These are phyloP conservation scores for Cercis canadensis DNA, from an alignment of 306 rosid species.

Conservation along the genomic window DNA sequence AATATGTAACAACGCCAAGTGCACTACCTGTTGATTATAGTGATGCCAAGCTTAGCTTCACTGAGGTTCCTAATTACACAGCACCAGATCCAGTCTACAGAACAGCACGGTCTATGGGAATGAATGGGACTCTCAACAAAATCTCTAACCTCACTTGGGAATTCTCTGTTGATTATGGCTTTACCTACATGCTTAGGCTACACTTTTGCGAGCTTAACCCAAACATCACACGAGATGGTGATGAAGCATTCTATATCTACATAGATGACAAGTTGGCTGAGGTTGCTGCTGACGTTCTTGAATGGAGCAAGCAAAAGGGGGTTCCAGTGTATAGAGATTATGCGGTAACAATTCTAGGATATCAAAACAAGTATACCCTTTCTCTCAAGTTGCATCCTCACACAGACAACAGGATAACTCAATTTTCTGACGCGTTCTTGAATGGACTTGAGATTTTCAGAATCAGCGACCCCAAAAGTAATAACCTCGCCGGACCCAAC, in stretches of 20 bases:
- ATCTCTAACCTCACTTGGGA: neutral
- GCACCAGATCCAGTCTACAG: slow-evolving; percentile 13
- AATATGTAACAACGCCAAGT: neutral
- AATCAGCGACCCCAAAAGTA: neutral
- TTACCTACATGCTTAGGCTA: slow-evolving; percentile 15
- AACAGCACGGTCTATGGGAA: slow-evolving; percentile 27
- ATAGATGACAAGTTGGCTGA: slow-evolving; percentile 32
- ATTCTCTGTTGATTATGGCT: slow-evolving; percentile 3
- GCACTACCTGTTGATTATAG: fast-evolving
- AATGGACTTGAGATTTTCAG: slow-evolving; percentile 56
- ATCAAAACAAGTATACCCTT: neutral
- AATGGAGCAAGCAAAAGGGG: neutral
- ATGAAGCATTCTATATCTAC: neutral
- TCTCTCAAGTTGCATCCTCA: slow-evolving; percentile 15
- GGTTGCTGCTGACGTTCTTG: fast-evolving
- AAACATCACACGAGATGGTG: fast-evolving
- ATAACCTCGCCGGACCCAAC: slow-evolving; percentile 34
- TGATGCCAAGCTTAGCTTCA: neutral
- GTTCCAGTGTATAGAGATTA: slow-evolving; percentile 23
- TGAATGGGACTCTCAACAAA: fast-evolving
- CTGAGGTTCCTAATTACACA: neutral
- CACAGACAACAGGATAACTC: too few relatives aligned
- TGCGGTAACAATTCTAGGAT: neutral
- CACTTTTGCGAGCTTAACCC: slow-evolving; percentile 38
- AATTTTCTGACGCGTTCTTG: neutral